Evolutionary conservation across 192 early-diverging fungal species (phyloP).

Genomic region (Backusella psychrophila): DNA sequence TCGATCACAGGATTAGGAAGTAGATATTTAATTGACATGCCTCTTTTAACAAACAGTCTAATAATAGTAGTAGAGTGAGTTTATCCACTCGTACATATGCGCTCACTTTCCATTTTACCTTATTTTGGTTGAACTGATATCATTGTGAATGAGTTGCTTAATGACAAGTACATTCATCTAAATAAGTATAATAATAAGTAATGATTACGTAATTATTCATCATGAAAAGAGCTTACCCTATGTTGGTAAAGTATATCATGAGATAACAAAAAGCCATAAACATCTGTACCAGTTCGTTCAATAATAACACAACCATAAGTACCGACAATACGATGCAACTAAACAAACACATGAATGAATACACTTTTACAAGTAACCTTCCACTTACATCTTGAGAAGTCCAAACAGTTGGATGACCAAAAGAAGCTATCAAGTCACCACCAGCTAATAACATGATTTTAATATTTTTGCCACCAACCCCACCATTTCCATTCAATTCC

Average conservation of each 20-base stretch:
- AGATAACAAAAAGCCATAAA: slow-evolving; percentile 87
- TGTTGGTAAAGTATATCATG: slow-evolving; percentile 90
- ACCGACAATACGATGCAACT: slow-evolving; percentile 81
- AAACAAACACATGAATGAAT: not conserved
- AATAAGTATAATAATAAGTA: not conserved
- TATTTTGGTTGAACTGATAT: slow-evolving; percentile 97
- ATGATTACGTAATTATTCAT: not conserved
- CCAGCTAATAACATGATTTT: slow-evolving; percentile 93
- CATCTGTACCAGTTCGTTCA: slow-evolving; percentile 92
- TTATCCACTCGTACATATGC: not conserved
- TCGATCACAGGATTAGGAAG: slow-evolving; percentile 89
- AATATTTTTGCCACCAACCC: slow-evolving; percentile 62
- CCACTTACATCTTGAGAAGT: slow-evolving; percentile 75
- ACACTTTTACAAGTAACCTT: not conserved
- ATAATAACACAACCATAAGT: slow-evolving; percentile 92
- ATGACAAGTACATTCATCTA: slow-evolving; percentile 90
- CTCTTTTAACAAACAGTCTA: slow-evolving; percentile 86
- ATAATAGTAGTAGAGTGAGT: not conserved
- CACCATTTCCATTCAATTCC: slow-evolving; percentile 73
- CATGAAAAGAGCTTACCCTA: slow-evolving; percentile 46
- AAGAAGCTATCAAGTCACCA: slow-evolving; percentile 95
- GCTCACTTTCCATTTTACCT: slow-evolving; percentile 40
- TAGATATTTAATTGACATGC: slow-evolving; percentile 94
- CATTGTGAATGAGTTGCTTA: slow-evolving; percentile 97
- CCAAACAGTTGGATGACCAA: slow-evolving; percentile 91